Conservation (phyloP, 2,329 filamentous ascomycete genomes). For the Colletotrichum tropicale region DNA sequence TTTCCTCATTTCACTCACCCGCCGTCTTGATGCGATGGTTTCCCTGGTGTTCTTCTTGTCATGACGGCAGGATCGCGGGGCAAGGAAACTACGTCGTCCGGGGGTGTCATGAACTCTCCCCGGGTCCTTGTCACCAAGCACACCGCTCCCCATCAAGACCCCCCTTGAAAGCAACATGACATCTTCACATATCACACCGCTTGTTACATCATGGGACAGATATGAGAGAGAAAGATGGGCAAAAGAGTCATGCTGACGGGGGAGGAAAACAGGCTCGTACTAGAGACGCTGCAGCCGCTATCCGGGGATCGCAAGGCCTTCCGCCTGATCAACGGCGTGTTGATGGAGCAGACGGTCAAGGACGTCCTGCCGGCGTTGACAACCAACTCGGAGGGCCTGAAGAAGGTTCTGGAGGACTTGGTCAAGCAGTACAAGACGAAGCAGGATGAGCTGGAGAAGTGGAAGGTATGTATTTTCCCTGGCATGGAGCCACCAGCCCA, state of each 20-base stretch:
- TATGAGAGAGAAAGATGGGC: neutral
- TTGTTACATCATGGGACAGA: neutral
- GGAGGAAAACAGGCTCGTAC: slow-evolving; percentile 73
- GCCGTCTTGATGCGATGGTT: neutral
- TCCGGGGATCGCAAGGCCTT: slow-evolving; percentile 92
- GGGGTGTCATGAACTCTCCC: neutral
- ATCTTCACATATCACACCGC: slow-evolving; percentile 10
- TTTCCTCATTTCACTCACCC: slow-evolving; percentile 9
- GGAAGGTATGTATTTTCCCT: slow-evolving; percentile 75
- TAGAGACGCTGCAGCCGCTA: slow-evolving; percentile 88
- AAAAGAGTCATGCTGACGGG: neutral
- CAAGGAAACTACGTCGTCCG: neutral
- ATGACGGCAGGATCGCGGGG: neutral
- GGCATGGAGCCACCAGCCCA: neutral
- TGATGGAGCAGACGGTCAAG: slow-evolving; percentile 91
- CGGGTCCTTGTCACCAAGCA: slow-evolving; percentile 20
- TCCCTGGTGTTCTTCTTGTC: neutral
- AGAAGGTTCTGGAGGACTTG: slow-evolving; percentile 91
- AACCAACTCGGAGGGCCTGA: slow-evolving; percentile 92
- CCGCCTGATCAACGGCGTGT: slow-evolving; percentile 96
- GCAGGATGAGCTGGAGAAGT: slow-evolving; percentile 94
- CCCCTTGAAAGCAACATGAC: neutral
- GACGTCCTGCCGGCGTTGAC: slow-evolving; percentile 90
- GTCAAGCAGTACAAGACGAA: slow-evolving; percentile 96
- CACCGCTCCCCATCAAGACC: slow-evolving; percentile 12